Evolutionary conservation across 345 rosid species (phyloP), one percentile per base, ranked within the genome.

Genomic region (Salix exigua): DNA sequence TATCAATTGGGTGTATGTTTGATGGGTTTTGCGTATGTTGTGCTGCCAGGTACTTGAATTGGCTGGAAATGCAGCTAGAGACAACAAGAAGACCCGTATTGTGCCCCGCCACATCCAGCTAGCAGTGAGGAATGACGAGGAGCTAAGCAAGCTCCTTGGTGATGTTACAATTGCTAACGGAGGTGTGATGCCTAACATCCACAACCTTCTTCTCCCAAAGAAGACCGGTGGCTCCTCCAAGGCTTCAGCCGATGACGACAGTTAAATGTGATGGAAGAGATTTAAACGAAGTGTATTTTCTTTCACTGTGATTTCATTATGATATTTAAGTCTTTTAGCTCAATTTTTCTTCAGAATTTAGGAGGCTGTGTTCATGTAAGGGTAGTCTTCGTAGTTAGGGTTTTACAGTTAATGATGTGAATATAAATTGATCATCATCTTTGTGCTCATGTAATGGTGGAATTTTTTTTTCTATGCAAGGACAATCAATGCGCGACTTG

Each of bases 181-280:
- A 6, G 98, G 97, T 62, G 98, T 94, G 73, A 92, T 94, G 97
- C 97, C 97, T 1, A 94, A 94, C 84, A 94, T 94, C 83, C 98
- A 94, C 89, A 94, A 91, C 78, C 97, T 91, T 31, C 94, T 94
- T 38, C 89, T 92, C 55, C 98, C 97, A 5, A 94, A 92, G 86
- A 94, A 92, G 88, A 11, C 95, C 5, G 97, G 97, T 9, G 70
- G 90, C 70, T 89, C 94, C 46, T 85, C 90, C 6, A 89, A 91
- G 87, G 85, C 87, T 1, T 44, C 91, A 37, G 94, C 72, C 30
- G 97, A 85, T 2, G 97, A 94, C 7, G 98, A 91, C 53, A 86
- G 85, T 77, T 80, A 81, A 65, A 9, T 53, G 37, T 31, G 48
- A 64, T 42, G 44, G 48, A 50, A 55, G n/a, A 12, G 38, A 7